Evolutionary conservation across 331 rosid species (phyloP).

Genomic region (Stylosanthes scabra): DNA sequence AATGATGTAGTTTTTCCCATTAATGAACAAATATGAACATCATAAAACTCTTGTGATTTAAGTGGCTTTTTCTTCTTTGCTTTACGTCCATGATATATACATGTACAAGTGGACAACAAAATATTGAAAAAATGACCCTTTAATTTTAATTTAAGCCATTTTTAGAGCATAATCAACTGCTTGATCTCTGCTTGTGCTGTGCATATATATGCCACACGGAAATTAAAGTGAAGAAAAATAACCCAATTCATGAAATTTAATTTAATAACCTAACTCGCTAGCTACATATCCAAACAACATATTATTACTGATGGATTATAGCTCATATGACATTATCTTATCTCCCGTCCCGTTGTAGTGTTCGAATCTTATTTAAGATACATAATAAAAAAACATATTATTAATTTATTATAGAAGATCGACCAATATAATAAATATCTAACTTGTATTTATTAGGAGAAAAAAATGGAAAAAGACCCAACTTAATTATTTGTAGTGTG

Average conservation of each 20-base stretch:
- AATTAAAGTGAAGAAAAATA: background rate
- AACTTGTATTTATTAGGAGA: background rate
- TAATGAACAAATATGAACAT: background rate
- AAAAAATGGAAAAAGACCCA: background rate
- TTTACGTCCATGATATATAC: constrained; percentile 6
- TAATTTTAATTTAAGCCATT: background rate
- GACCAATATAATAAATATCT: background rate
- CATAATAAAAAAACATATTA: background rate
- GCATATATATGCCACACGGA: background rate
- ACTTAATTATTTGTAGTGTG: background rate
- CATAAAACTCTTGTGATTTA: background rate
- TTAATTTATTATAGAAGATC: background rate
- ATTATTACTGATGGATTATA: too few relatives aligned
- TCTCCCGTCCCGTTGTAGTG: too few relatives aligned
- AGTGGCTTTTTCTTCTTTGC: background rate
- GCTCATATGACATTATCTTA: too few relatives aligned
- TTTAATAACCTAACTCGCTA: background rate
- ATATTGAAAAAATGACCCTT: background rate
- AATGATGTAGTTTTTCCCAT: background rate
- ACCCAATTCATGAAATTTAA: background rate
- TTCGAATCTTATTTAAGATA: too few relatives aligned
- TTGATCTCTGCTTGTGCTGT: background rate
- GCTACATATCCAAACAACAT: too few relatives aligned
- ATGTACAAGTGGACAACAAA: background rate
- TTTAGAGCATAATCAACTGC: background rate